phyloP scores from a whole-genome alignment of 2,329 filamentous ascomycete genomes.

The Aspergillus flavus region DNA sequence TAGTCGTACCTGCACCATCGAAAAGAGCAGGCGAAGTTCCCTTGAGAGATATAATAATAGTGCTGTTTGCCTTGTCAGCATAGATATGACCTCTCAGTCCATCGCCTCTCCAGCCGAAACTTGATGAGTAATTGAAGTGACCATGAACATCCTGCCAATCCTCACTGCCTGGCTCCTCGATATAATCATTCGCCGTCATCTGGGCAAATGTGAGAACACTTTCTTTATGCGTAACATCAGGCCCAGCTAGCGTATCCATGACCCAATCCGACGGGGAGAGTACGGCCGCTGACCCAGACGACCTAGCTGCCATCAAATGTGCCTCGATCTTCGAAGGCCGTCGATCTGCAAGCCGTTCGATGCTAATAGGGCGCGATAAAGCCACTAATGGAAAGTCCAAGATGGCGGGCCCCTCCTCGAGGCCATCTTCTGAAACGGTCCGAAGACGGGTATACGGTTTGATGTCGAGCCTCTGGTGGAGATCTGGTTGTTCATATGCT shows the following conservation, averaged over 20 bases:
- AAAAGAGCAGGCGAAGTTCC: constrained; percentile 89
- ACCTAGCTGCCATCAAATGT: constrained; percentile 72
- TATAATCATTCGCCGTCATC: constrained; percentile 90
- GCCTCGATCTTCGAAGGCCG: constrained; percentile 75
- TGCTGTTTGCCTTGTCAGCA: constrained; percentile 80
- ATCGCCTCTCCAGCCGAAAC: constrained; percentile 91
- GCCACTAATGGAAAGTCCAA: constrained; percentile 59
- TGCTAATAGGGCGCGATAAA: constrained; percentile 67
- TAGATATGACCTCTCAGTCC: constrained; percentile 92
- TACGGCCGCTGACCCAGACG: constrained; percentile 66
- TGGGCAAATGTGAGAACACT: constrained; percentile 82
- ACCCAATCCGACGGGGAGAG: constrained; percentile 79
- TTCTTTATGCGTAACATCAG: constrained; percentile 81
- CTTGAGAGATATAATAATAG: constrained; percentile 89
- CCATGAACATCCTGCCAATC: constrained; percentile 83
- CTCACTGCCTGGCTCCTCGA: constrained; percentile 67
- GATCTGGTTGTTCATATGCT: constrained; percentile 72
- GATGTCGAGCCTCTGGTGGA: constrained; percentile 78
- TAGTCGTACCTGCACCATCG: constrained; percentile 94
- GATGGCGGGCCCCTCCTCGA: constrained; percentile 44
- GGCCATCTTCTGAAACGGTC: constrained; percentile 43
- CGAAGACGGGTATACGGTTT: constrained; percentile 59
- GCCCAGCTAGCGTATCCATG: constrained; percentile 73
- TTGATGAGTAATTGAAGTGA: constrained; percentile 80
- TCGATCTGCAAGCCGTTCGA: constrained; percentile 81